Conservation (phyloP, 2,329 filamentous ascomycete genomes). For the Colletotrichum agaves region DNA sequence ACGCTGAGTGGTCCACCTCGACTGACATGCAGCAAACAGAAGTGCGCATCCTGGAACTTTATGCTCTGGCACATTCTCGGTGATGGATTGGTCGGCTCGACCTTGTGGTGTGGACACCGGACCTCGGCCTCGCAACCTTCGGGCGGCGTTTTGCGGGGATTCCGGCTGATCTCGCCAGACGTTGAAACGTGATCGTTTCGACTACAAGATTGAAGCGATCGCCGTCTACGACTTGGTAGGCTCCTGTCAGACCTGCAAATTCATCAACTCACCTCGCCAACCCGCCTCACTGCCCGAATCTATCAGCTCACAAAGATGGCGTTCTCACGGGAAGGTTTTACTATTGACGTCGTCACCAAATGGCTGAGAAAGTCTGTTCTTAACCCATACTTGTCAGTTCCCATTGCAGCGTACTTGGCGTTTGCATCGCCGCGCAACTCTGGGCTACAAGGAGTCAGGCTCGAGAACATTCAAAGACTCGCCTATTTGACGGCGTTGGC, state of each 20-base stretch:
- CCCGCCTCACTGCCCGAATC: too few relatives aligned
- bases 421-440: slow-evolving; percentile 11
- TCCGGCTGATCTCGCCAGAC: not conserved
- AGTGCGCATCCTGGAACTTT: slow-evolving; percentile 1
- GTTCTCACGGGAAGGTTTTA: slow-evolving; percentile 41
- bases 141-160: not conserved
- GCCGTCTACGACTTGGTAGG: too few relatives aligned
- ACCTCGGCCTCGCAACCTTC: slow-evolving; percentile 18
- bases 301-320: not conserved
- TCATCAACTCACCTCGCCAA: not conserved
- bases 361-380: slow-evolving; percentile 39
- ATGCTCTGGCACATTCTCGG: slow-evolving; percentile 5
- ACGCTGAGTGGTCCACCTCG: slow-evolving; percentile 2
- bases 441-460: slow-evolving; percentile 1
- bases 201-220: not conserved
- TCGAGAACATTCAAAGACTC: slow-evolving; percentile 6
- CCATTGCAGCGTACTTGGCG: slow-evolving; percentile 36
- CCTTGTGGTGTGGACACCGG: not conserved
- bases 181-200: slow-evolving; percentile 34
- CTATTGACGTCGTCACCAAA: slow-evolving; percentile 40
- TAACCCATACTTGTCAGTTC: slow-evolving; percentile 38
- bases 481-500: slow-evolving; percentile 31
- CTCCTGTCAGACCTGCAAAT: too few relatives aligned
- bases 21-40: slow-evolving; percentile 1
- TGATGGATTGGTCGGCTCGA: slow-evolving; percentile 6